Conservation (phyloP, 2,329 filamentous ascomycete genomes). For the Alternaria conjuncta region DNA sequence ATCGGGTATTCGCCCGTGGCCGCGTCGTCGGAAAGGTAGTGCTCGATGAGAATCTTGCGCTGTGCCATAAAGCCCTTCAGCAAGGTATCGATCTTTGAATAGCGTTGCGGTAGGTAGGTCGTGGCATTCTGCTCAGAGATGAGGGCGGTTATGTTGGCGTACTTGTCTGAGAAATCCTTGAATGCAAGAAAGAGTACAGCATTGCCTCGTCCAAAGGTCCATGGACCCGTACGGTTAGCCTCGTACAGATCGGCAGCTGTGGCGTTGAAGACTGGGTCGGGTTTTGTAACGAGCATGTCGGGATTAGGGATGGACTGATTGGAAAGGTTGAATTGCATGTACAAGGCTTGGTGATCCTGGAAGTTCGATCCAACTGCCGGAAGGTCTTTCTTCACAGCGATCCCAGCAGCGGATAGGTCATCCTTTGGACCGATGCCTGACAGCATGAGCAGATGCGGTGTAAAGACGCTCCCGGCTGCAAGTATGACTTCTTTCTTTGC, state of each 20-base stretch:
- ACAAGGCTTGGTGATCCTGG: constrained; percentile 23
- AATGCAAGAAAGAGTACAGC: constrained; percentile 11
- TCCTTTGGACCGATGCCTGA: constrained; percentile 60
- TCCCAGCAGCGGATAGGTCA: constrained; percentile 7
- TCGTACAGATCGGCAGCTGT: constrained; percentile 27
- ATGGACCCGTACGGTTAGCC: constrained; percentile 33
- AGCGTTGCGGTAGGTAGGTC: constrained; percentile 13
- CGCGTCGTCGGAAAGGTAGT: constrained; percentile 18
- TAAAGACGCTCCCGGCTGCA: constrained; percentile 62
- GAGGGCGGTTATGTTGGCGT: constrained; percentile 9
- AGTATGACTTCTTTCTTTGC: constrained; percentile 60
- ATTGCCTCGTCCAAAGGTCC: constrained; percentile 13
- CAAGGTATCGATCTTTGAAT: constrained; percentile 11
- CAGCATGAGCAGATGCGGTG: constrained; percentile 66
- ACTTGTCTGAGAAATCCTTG: constrained; percentile 13
- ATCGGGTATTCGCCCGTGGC: constrained; percentile 34
- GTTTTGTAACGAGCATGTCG: constrained; percentile 9
- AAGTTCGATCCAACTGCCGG: constrained; percentile 28
- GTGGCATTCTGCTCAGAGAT: constrained; percentile 12
- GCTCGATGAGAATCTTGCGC: constrained; percentile 13
- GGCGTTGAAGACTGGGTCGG: constrained; percentile 32
- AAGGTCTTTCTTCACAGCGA: constrained; percentile 15
- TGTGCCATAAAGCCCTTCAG: constrained; percentile 14
- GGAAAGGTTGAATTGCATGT: constrained; percentile 7
- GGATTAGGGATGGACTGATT: constrained; percentile 10